These are phyloP conservation scores for Diaporthe ampelina DNA, from an alignment of 2,329 filamentous ascomycete genomes.

Conservation along the genomic window DNA sequence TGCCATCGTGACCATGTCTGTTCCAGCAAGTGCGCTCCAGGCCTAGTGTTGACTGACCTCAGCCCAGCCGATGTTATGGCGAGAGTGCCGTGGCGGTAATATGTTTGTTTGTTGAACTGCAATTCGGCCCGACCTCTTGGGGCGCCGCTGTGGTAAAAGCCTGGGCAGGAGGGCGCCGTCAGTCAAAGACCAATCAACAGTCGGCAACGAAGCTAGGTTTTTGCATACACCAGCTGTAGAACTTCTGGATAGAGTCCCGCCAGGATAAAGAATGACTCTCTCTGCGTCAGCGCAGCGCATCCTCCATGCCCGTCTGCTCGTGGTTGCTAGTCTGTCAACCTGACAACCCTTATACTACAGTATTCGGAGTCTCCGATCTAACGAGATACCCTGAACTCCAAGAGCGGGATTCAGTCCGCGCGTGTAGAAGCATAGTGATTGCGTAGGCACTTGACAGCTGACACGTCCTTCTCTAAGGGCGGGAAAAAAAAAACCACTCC, in stretches of 20 bases:
- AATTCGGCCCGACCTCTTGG: not conserved
- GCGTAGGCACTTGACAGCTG: not conserved
- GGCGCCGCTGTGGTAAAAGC: not conserved
- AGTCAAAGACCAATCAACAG: not conserved
- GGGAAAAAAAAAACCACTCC: no score
- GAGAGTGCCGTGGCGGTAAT: not conserved
- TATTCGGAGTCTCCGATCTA: not conserved
- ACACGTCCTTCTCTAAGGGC: not conserved
- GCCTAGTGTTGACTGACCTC: not conserved
- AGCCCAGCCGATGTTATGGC: not conserved
- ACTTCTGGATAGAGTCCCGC: no score
- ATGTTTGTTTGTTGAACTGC: conserved; percentile 1
- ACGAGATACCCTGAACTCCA: not conserved
- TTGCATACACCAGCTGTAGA: no score
- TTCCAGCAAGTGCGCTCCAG: not conserved
- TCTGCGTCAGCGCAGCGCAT: not conserved
- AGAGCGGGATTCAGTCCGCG: not conserved
- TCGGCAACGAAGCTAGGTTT: no score
- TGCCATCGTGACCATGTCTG: not conserved
- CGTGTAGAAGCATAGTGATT: not conserved
- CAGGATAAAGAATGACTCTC: no score
- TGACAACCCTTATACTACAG: no score
- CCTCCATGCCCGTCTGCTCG: not conserved
- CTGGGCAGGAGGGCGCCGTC: not conserved
- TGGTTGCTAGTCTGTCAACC: not conserved